Base-by-base conservation (phyloP, 1,284 basidiomycete species). In the Ganoderma resinaceum region DNA sequence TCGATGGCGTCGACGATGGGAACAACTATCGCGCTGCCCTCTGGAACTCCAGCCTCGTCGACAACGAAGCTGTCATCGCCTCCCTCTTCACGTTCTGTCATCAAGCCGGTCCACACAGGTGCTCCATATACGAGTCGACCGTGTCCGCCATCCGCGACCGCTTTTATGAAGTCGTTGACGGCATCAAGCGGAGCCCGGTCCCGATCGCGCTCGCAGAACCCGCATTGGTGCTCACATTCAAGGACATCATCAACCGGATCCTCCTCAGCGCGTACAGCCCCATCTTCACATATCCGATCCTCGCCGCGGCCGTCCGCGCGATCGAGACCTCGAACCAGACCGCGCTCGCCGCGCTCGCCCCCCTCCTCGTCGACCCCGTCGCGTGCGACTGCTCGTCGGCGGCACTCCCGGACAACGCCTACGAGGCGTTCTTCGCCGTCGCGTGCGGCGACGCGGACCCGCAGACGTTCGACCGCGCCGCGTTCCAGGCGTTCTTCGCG, bases 371-470 rank as follows among this genome's bases (percentile, higher is more conserved):
- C 70, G 72, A 1, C 33, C 38, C 63, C 2, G n/a, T 43, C 35
- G 65, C 66, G 61, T 81, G 78, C 73, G 65, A 80, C 33, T 83
- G 82, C 69, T 62, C 75, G 3, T 80, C 78, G 67, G 71, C 75
- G 60, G 61, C 66, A 6, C 62, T 49, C 63, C 65, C 65, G 1
- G 72, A 72, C 53, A 49, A 66, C n/a, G n/a, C 40, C 16, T 63
- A 40, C 16, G 83, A 85, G 38, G 78, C 77, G 5, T 63, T 69
- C 57, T 59, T 70, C 0, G 76, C 81, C 2, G 79, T 84, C 40
- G 35, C 76, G 1, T 86, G 85, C 72, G 82, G 81, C 31, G 84
- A 86, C 70, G 83, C 80, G 6, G 77, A 78, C 76, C 79, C 12
- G 69, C 70, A 31, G 66, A 74, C 63, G 66, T 83, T 59, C 53